Conservation (phyloP, 2,329 filamentous ascomycete genomes). For the Penicillium sp. region DNA sequence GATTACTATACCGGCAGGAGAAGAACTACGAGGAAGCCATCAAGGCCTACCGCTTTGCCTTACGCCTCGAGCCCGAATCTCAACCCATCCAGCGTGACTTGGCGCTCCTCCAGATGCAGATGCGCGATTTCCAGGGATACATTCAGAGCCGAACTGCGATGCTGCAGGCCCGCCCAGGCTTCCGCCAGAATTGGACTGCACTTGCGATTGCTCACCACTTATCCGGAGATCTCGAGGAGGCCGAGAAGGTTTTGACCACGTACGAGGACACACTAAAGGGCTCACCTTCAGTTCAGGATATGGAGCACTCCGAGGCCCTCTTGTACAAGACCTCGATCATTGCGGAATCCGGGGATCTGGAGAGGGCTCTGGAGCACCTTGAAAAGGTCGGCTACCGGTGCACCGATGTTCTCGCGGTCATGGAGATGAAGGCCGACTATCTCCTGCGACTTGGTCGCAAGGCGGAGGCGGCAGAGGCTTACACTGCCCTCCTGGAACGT, state of each 20-base stretch:
- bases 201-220: conserved; percentile 90
- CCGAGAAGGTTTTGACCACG: conserved; percentile 83
- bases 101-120: conserved; percentile 89
- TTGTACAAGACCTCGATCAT: conserved; percentile 96
- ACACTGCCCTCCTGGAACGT: conserved; percentile 72
- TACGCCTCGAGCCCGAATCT: conserved; percentile 90
- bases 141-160: conserved; percentile 83
- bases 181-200: conserved; percentile 96
- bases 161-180: conserved; percentile 73
- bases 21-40: conserved; percentile 99
- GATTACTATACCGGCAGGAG: conserved; percentile 81
- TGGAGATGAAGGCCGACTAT: conserved; percentile 84
- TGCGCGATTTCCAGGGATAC: conserved; percentile 92
- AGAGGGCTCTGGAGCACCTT: conserved; percentile 81
- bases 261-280: conserved; percentile 91
- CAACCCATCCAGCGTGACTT: conserved; percentile 90
- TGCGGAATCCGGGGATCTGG: conserved; percentile 76
- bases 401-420: conserved; percentile 75
- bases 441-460: conserved; percentile 70
- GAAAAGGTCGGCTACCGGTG: conserved; percentile 71
- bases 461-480: conserved; percentile 76
- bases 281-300: conserved; percentile 68
- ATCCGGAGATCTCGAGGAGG: conserved; percentile 75
- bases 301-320: conserved; percentile 89
- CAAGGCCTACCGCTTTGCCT: conserved; percentile 96